Evolutionary conservation across 352 stramenopile species (phyloP).

Genomic region (Peronosclerospora sorghi): DNA sequence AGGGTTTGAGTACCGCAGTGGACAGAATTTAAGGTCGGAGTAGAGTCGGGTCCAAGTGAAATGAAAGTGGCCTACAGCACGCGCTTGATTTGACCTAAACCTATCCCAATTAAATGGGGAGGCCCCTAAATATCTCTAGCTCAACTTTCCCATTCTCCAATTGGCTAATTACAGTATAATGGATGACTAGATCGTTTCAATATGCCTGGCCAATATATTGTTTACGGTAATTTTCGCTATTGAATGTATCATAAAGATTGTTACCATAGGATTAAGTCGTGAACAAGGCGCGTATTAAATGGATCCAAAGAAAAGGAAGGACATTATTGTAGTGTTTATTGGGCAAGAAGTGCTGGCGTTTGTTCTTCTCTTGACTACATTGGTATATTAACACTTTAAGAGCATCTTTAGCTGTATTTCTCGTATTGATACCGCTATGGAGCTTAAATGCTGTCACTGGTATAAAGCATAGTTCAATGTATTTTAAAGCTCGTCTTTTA

Average conservation of each 20-base stretch:
- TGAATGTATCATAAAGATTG: conserved; percentile 85
- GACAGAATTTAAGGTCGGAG: no score
- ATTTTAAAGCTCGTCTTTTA: background rate
- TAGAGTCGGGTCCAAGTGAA: no score
- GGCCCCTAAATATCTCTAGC: no score
- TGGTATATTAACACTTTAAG: background rate
- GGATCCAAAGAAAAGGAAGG: conserved; percentile 85
- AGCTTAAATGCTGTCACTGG: conserved; percentile 51
- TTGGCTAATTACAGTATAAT: conserved; percentile 68
- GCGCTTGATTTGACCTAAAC: no score
- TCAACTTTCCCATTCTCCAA: conserved; percentile 79
- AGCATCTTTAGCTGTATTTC: conserved; percentile 56
- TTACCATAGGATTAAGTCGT: conserved; percentile 69
- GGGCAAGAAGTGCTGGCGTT: conserved; percentile 26
- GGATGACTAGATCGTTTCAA: conserved; percentile 22
- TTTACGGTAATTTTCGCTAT: conserved; percentile 74
- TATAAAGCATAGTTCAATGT: conserved; percentile 8
- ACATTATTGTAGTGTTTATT: conserved; percentile 84
- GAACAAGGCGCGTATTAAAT: conserved; percentile 71
- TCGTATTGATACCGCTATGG: conserved; percentile 43
- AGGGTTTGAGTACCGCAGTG: no score
- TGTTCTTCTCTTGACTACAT: background rate
- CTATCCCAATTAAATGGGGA: no score
- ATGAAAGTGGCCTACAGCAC: no score
- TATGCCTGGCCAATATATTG: conserved; percentile 39